Evolutionary conservation across 2,329 filamentous ascomycete species (phyloP).

Genomic region (Cryphonectria japonica): DNA sequence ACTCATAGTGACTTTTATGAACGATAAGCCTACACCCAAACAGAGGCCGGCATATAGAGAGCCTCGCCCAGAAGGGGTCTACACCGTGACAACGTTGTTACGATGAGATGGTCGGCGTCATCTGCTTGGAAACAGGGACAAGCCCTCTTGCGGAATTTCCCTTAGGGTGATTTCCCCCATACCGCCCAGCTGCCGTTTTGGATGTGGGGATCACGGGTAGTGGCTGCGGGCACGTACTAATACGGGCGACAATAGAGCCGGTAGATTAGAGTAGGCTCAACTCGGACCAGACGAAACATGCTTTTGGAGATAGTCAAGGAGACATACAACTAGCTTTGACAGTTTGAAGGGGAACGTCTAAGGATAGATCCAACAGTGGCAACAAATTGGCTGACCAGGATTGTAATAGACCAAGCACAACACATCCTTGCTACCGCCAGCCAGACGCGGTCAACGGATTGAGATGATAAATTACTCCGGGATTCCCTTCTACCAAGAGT

Average conservation of each 20-base stretch:
- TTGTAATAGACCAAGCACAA: background rate
- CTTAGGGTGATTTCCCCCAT: slow-evolving; percentile 4
- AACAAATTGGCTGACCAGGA: background rate
- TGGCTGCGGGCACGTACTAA: slow-evolving; percentile 1
- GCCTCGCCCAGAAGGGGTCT: slow-evolving; percentile 9
- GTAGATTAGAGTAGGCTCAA: background rate
- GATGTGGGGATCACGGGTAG: slow-evolving; percentile 6
- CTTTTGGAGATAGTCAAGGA: background rate
- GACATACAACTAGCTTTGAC: background rate
- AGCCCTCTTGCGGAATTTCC: slow-evolving; percentile 9
- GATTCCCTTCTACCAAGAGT: too few relatives aligned
- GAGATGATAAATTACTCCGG: background rate
- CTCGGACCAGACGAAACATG: background rate
- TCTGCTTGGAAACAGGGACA: background rate
- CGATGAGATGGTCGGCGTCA: slow-evolving; percentile 8
- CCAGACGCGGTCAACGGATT: background rate
- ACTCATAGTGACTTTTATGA: background rate
- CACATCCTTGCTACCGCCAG: background rate
- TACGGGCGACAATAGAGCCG: background rate
- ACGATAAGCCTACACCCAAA: slow-evolving; percentile 9
- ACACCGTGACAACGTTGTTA: slow-evolving; percentile 16
- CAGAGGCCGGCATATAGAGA: slow-evolving; percentile 19
- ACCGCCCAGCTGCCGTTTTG: slow-evolving; percentile 14
- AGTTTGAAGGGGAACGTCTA: background rate
- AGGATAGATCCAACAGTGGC: background rate